phyloP scores from a whole-genome alignment of 1,284 basidiomycete genomes.

The Ustilago sp. region DNA sequence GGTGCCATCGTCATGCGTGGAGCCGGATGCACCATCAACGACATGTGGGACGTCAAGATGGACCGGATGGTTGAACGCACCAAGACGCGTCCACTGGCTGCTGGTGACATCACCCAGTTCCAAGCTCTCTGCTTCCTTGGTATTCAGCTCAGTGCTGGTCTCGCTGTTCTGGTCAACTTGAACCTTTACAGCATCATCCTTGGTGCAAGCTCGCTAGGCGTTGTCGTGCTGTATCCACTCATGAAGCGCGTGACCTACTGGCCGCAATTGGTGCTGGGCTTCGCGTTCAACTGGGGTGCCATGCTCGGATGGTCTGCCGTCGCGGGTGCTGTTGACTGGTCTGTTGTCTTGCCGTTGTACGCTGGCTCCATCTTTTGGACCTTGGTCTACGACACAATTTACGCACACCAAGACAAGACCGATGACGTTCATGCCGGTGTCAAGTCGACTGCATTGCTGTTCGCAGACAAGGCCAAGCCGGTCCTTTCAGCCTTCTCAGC shows the following conservation, averaged over 20 bases:
- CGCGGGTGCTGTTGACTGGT: constrained; percentile 83
- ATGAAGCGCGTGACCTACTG: constrained; percentile 98
- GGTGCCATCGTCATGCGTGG: constrained; percentile 97
- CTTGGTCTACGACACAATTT: constrained; percentile 96
- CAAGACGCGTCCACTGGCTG: constrained; percentile 79
- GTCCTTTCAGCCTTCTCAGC: constrained; percentile 82
- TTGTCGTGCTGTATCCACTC: constrained; percentile 90
- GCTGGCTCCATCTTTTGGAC: constrained; percentile 92
- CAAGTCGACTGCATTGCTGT: constrained; percentile 92
- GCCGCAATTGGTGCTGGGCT: constrained; percentile 82
- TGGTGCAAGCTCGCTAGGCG: constrained; percentile 86
- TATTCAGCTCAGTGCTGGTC: constrained; percentile 82
- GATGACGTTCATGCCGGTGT: constrained; percentile 92
- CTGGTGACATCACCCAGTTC: constrained; percentile 80
- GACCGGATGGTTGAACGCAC: constrained; percentile 87
- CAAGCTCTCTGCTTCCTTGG: constrained; percentile 88
- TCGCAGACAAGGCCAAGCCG: constrained; percentile 78
- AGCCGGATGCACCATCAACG: constrained; percentile 98
- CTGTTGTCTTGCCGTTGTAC: constrained; percentile 81
- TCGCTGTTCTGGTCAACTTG: constrained; percentile 89
- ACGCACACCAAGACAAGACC: constrained; percentile 97
- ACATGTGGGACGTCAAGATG: constrained; percentile 95
- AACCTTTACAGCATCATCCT: constrained; percentile 95
- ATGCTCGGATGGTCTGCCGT: constrained; percentile 96
- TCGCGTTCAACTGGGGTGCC: constrained; percentile 98